These are phyloP conservation scores for Cylindrotheca closterium DNA, from an alignment of 108 stramenopile species.

Conservation along the genomic window DNA sequence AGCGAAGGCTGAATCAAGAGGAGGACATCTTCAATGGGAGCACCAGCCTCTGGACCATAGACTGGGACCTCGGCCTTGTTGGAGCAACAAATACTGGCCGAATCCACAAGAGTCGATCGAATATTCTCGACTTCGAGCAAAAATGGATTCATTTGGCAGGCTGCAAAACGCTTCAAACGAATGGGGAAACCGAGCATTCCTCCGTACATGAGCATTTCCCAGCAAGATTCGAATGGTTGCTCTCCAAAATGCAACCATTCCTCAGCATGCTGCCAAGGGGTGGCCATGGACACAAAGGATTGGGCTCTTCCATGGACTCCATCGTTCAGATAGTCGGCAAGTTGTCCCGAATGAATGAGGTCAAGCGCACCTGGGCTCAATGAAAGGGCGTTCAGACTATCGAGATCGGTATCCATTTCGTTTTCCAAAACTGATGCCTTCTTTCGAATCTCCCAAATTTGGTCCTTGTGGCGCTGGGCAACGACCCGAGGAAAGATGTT, in stretches of 20 bases:
- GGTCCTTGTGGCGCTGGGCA: not conserved
- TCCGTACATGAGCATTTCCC: not conserved
- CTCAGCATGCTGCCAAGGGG: not conserved
- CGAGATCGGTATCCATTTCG: not conserved
- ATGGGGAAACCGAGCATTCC: not conserved
- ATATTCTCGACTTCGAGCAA: not conserved
- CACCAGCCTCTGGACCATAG: not conserved
- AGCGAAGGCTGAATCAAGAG: not conserved
- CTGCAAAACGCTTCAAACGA: not conserved
- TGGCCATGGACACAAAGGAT: not conserved
- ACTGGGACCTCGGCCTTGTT: not conserved
- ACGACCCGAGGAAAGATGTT: not conserved
- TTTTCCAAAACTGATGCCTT: not conserved
- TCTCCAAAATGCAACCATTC: not conserved
- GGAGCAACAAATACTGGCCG: not conserved
- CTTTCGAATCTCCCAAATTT: not conserved
- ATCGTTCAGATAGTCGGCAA: not conserved
- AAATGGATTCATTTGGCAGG: not conserved
- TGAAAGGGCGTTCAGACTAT: not conserved
- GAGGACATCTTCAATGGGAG: not conserved
- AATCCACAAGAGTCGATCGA: not conserved
- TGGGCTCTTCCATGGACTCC: not conserved
- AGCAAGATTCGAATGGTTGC: not conserved
- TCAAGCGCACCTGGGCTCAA: not conserved
- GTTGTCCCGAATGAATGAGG: not conserved